Evolutionary conservation across 768 basidiomycete species (phyloP), one percentile per base, ranked within the genome.

Genomic region (Amanita pallidorosea): DNA sequence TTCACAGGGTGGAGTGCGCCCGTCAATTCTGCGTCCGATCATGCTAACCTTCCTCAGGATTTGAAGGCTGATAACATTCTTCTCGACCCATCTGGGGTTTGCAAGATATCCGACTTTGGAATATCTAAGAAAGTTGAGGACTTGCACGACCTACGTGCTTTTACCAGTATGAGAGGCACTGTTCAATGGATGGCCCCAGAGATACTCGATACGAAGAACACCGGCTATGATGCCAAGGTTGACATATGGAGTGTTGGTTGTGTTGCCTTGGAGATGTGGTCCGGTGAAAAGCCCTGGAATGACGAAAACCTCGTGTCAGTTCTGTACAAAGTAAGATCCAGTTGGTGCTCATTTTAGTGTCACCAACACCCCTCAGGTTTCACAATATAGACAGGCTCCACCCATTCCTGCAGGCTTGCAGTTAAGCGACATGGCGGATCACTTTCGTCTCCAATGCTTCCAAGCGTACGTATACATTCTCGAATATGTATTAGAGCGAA

Each of bases 131-230:
- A 81, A 57, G 82, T 88, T 47, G 83, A 85, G 49, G 80, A 88
- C 56, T 76, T 79, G 44, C 68, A 75, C 23, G 56, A 61, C 55
- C 79, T 73, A 12, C 78, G 81, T 43, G 83, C 80, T 45, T 74
- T 70, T 41, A 90, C 90, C 1, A 77, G 76, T 13, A 85, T 96
- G 83, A 84, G 83, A 66, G 94, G 94, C 5, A 93, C 92, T 0
- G 79, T 88, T 12, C 93, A 86, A 62, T 98, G 93, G 90, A 95
- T 96, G 92, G 92, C 93, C 1, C 93, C 92, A 0, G 93, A 89
- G 67, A 80, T 90, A 29, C 65, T 89, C 13, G 75, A 83, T 54
- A 74, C 79, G 46, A 76, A 79, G 54, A 74, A 76, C 54, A 76
- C 78, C 47, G 90, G 90, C 0, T 97, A 98, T 64, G 85, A 86